Evolutionary conservation across 1,284 basidiomycete genomes (phyloP).

Genomic region (Sanghuangporus sanghuang): DNA sequence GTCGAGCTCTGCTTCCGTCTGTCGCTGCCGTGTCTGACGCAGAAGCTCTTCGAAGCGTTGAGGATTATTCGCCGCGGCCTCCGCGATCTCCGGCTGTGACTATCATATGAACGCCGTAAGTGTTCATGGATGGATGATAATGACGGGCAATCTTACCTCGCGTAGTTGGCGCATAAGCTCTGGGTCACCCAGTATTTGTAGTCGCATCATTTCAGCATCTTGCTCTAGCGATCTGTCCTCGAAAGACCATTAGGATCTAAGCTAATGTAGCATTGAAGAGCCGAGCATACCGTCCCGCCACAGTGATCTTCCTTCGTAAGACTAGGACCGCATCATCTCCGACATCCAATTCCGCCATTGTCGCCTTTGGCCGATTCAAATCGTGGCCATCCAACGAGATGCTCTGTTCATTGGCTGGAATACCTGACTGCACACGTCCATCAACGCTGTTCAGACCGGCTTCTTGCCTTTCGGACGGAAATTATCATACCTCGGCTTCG

Average conservation of each 20-base stretch:
- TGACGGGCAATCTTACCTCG: slow-evolving; percentile 36
- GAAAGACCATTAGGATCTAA: slow-evolving; percentile 6
- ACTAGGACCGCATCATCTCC: slow-evolving; percentile 59
- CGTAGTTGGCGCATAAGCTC: slow-evolving; percentile 72
- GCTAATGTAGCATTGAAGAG: not conserved
- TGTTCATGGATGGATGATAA: not conserved
- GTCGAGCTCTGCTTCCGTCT: slow-evolving; percentile 46
- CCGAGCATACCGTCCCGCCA: slow-evolving; percentile 53
- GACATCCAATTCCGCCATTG: slow-evolving; percentile 61
- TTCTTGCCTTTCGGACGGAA: slow-evolving; percentile 1
- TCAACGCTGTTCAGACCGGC: not conserved
- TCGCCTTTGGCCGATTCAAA: slow-evolving; percentile 56
- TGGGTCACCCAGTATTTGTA: slow-evolving; percentile 84
- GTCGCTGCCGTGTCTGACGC: slow-evolving; percentile 54
- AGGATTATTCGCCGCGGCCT: slow-evolving; percentile 66
- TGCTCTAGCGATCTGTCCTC: slow-evolving; percentile 52
- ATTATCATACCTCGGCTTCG: slow-evolving; percentile 74
- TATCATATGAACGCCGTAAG: slow-evolving; percentile 25
- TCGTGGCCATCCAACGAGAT: slow-evolving; percentile 64
- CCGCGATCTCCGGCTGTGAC: slow-evolving; percentile 76
- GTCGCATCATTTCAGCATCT: slow-evolving; percentile 85
- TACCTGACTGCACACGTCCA: slow-evolving; percentile 48
- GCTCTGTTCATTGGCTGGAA: slow-evolving; percentile 64
- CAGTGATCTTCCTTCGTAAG: slow-evolving; percentile 55
- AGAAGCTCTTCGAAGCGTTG: slow-evolving; percentile 72